A percentile compares a stretch with the other conserved stretches of the same genome.
Evolutionary conservation across 2,329 filamentous ascomycete genomes (phyloP).

Genomic region (Blastomyces percursus): DNA sequence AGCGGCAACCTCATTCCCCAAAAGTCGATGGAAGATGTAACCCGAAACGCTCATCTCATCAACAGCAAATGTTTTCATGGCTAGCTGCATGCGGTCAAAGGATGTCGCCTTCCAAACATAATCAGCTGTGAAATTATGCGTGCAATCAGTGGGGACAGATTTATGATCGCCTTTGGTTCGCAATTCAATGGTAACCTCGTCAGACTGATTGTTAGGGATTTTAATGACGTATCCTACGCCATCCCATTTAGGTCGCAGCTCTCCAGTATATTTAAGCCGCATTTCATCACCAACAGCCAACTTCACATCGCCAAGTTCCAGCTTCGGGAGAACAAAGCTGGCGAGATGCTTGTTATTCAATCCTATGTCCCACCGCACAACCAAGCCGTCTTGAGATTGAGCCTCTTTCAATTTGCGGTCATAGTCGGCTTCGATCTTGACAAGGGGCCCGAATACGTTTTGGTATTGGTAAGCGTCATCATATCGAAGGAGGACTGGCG

Average conservation of each 20-base stretch:
- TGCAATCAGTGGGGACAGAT: conserved; percentile 87
- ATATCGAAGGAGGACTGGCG: conserved; percentile 83
- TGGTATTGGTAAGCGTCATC: conserved; percentile 98
- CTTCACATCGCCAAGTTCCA: conserved; percentile 96
- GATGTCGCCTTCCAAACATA: conserved; percentile 99
- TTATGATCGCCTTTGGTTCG: conserved; percentile 94
- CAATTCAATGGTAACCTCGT: conserved; percentile 91
- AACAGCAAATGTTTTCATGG: conserved; percentile 97
- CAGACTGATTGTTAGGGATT: conserved; percentile 97
- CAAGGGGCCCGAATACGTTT: conserved; percentile 93
- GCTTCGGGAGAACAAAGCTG: conserved; percentile 90
- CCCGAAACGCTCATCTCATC: conserved; percentile 98
- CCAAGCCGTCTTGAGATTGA: conserved; percentile 89
- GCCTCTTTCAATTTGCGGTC: conserved; percentile 98
- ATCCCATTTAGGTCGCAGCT: conserved; percentile 85
- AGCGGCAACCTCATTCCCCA: conserved; percentile 88
- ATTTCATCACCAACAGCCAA: conserved; percentile 97
- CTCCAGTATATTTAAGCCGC: conserved; percentile 92
- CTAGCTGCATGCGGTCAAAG: conserved; percentile 97
- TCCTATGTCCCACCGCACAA: conserved; percentile 88
- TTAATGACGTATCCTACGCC: conserved; percentile 98
- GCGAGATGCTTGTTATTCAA: conserved; percentile 96
- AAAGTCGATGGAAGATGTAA: conserved; percentile 94
- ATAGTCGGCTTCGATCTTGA: conserved; percentile 99
- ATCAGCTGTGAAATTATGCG: conserved; percentile 94